These are phyloP conservation scores for Podospora appendiculata DNA, from an alignment of 495 filamentous ascomycete genomes.

Conservation along the genomic window DNA sequence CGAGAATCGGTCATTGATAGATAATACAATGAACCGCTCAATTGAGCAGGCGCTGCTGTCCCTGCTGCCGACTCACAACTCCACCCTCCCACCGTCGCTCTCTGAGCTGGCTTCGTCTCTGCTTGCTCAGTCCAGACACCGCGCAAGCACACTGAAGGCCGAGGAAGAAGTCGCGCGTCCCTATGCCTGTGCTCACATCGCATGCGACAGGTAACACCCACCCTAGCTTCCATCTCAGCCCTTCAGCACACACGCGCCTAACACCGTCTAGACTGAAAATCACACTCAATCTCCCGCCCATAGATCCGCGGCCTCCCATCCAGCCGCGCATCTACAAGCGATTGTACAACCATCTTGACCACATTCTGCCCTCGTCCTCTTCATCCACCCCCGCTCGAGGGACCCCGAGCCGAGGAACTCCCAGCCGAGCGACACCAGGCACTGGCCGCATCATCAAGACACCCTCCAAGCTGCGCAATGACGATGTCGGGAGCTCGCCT, in stretches of 20 bases:
- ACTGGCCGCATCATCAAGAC: slow-evolving; percentile 15
- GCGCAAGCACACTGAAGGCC: slow-evolving; percentile 68
- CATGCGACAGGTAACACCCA: slow-evolving; percentile 64
- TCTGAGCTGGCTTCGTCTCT: slow-evolving; percentile 70
- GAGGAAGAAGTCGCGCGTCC: slow-evolving; percentile 83
- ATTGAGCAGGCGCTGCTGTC: slow-evolving; percentile 69
- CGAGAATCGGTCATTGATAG: too few species aligned
- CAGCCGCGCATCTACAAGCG: slow-evolving; percentile 77
- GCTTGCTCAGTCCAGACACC: slow-evolving; percentile 77
- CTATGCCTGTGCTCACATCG: slow-evolving; percentile 87
- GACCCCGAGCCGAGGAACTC: slow-evolving; percentile 4
- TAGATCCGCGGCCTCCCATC: slow-evolving; percentile 74
- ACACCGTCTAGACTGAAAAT: slow-evolving; percentile 57
- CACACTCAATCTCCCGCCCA: slow-evolving; percentile 72
- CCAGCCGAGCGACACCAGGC: slow-evolving; percentile 13
- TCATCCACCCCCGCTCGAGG: background rate
- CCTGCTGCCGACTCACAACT: slow-evolving; percentile 70
- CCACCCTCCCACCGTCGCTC: slow-evolving; percentile 65
- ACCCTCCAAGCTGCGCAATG: slow-evolving; percentile 23
- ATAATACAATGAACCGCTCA: slow-evolving; percentile 54
- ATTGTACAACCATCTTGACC: slow-evolving; percentile 73
- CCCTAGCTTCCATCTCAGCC: background rate
- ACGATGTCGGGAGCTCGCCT: slow-evolving; percentile 9
- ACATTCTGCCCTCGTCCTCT: slow-evolving; percentile 47
- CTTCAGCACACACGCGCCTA: background rate